phyloP scores from a whole-genome alignment of 2,329 filamentous ascomycete genomes.

The Shiraia bambusicola region DNA sequence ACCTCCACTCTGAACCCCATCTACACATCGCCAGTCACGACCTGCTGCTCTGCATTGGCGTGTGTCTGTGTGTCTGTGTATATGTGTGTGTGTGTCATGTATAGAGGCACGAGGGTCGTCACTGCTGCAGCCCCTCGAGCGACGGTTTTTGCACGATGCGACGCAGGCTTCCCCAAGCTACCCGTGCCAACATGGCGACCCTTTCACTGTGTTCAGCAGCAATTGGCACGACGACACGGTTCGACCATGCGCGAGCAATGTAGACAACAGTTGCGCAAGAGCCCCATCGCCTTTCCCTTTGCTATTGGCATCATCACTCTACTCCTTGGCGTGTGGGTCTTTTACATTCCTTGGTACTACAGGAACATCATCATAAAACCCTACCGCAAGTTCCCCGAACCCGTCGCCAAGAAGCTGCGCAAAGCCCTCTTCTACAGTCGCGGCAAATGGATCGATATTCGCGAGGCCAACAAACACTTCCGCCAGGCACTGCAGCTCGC shows the following conservation, averaged over 20 bases:
- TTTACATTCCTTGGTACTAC: constrained; percentile 52
- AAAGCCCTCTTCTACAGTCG: constrained; percentile 81
- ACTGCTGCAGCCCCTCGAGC: constrained; percentile 23
- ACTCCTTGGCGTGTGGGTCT: constrained; percentile 40
- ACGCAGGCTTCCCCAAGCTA: constrained; percentile 24
- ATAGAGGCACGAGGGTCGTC: constrained; percentile 37
- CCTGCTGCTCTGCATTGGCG: too few relatives aligned
- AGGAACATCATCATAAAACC: constrained; percentile 49
- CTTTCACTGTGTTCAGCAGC: constrained; percentile 28
- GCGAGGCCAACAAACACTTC: constrained; percentile 80
- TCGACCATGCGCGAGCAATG: constrained; percentile 31
- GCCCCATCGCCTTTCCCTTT: constrained; percentile 45
- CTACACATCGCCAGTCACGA: too few relatives aligned
- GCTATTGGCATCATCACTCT: constrained; percentile 41
- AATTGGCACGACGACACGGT: constrained; percentile 27
- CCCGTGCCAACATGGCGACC: constrained; percentile 28
- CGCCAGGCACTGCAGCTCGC: constrained; percentile 75
- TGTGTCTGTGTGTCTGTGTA: too few relatives aligned
- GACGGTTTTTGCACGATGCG: constrained; percentile 26
- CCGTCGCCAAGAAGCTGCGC: constrained; percentile 75
- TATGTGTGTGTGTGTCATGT: constrained; percentile 34
- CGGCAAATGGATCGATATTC: constrained; percentile 66
- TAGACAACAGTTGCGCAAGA: constrained; percentile 39
- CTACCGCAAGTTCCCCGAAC: constrained; percentile 64
- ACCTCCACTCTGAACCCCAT: too few relatives aligned